Conservation (phyloP, 2,329 filamentous ascomycete genomes). For the Alternaria sp. region DNA sequence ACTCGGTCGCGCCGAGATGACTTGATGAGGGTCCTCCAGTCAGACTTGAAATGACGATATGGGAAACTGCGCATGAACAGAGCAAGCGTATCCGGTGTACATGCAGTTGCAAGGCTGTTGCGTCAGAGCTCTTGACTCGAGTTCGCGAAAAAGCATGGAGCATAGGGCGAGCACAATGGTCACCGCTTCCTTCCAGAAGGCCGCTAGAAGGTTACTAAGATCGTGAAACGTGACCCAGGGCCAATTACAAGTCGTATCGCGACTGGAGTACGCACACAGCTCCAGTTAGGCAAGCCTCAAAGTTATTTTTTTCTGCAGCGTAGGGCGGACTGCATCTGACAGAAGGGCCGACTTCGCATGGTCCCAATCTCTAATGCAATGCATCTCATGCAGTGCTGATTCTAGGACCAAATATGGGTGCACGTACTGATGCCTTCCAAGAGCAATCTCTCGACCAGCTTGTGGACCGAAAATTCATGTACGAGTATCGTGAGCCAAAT, state of each 20-base stretch:
- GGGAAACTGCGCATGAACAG: conserved; percentile 13
- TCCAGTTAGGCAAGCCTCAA: conserved; percentile 15
- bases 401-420: conserved; percentile 4
- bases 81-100: conserved; percentile 1
- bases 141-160: conserved; percentile 29
- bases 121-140: conserved; percentile 20
- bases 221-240: conserved; percentile 34
- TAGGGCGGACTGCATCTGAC: conserved; percentile 10
- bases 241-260: conserved; percentile 17
- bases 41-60: conserved; percentile 26
- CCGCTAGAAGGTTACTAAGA: conserved; percentile 38
- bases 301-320: conserved; percentile 5
- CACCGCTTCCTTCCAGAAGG: conserved; percentile 32
- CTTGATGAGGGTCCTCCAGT: conserved; percentile 4
- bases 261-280: conserved; percentile 18
- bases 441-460: conserved; percentile 9
- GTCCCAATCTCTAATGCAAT: conserved; percentile 9
- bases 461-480: background rate
- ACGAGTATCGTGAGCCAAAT: background rate
- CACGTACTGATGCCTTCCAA: background rate
- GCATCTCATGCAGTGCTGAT: conserved; percentile 10
- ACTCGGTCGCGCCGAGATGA: conserved; percentile 14
- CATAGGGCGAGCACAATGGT: conserved; percentile 30
- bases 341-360: conserved; percentile 11
- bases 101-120: conserved; percentile 13